These are phyloP conservation scores for Rhododendron ovatum DNA, from an alignment of 148 eudicot species.

Conservation along the genomic window DNA sequence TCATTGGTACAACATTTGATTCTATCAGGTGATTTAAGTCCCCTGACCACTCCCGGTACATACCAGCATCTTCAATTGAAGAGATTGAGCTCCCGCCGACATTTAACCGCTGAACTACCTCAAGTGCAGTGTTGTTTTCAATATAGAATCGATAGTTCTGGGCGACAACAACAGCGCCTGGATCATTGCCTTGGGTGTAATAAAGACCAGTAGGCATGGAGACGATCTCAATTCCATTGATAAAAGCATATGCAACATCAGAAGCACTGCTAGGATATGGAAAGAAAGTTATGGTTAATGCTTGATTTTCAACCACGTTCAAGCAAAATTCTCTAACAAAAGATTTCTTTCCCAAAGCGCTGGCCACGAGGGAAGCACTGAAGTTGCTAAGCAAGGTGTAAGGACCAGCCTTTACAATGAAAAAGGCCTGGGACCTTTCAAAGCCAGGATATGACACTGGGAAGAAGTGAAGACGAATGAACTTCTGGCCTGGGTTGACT, in stretches of 20 bases:
- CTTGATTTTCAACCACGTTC: neutral
- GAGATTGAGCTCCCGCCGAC: neutral
- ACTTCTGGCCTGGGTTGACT: constrained; percentile 2
- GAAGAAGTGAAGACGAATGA: constrained; percentile 15
- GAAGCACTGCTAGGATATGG: neutral
- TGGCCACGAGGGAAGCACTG: neutral
- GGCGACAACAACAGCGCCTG: neutral
- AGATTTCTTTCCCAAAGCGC: neutral
- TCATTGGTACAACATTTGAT: neutral
- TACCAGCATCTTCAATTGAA: constrained; percentile 4
- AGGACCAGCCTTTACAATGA: constrained; percentile 16
- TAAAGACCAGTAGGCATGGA: constrained; percentile 22
- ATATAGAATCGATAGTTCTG: neutral
- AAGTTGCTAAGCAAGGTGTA: constrained; percentile 8
- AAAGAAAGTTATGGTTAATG: neutral
- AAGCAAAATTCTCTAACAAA: neutral
- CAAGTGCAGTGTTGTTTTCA: neutral
- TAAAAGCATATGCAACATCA: constrained; percentile 13
- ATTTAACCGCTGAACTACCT: constrained; percentile 18
- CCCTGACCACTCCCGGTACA: constrained; percentile 24
- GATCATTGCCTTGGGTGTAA: neutral
- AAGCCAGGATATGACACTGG: constrained; percentile 9
- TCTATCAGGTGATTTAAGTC: constrained; percentile 8
- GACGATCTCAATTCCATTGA: constrained; percentile 31
- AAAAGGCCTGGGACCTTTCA: constrained; percentile 12